Conservation (phyloP, 2,329 filamentous ascomycete species). For the Neopestalotiopsis clavispora region DNA sequence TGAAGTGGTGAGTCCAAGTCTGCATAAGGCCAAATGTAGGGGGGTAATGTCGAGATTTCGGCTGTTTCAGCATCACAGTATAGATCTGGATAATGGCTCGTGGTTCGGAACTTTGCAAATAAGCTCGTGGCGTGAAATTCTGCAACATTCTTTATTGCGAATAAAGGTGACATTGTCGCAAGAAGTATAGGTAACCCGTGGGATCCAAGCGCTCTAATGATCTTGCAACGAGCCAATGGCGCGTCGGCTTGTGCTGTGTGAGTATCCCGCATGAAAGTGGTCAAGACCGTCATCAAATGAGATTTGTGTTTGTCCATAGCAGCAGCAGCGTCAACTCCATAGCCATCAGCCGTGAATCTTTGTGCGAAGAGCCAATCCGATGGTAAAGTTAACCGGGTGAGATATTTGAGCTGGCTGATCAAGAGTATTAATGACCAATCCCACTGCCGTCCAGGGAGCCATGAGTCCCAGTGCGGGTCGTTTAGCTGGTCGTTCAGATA, state of each 20-base stretch:
- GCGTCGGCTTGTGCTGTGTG: background rate
- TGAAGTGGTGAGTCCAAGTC: constrained; percentile 18
- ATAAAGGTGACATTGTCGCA: constrained; percentile 16
- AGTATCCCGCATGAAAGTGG: constrained; percentile 4
- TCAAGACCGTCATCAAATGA: background rate
- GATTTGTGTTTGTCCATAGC: background rate
- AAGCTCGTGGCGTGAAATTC: constrained; percentile 9
- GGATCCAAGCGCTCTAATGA: background rate
- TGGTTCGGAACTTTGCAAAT: background rate
- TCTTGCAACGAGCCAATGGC: background rate
- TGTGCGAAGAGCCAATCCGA: background rate
- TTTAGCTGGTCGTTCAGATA: background rate
- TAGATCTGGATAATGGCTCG: too few species aligned
- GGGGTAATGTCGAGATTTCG: background rate
- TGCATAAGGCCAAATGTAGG: constrained; percentile 20
- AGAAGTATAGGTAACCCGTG: background rate
- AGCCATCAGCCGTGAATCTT: too few species aligned
- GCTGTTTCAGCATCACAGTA: too few species aligned
- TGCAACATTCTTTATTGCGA: constrained; percentile 9
- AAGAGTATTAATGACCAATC: constrained; percentile 17
- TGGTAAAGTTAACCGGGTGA: constrained; percentile 15
- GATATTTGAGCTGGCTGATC: constrained; percentile 18
- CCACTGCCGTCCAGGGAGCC: background rate
- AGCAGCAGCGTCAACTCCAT: background rate
- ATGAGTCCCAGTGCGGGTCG: background rate